A percentile compares a stretch with the other conserved stretches of the same genome.
These are phyloP conservation scores for Calocera viscosa DNA, from an alignment of 768 basidiomycete species.

Conservation along the genomic window DNA sequence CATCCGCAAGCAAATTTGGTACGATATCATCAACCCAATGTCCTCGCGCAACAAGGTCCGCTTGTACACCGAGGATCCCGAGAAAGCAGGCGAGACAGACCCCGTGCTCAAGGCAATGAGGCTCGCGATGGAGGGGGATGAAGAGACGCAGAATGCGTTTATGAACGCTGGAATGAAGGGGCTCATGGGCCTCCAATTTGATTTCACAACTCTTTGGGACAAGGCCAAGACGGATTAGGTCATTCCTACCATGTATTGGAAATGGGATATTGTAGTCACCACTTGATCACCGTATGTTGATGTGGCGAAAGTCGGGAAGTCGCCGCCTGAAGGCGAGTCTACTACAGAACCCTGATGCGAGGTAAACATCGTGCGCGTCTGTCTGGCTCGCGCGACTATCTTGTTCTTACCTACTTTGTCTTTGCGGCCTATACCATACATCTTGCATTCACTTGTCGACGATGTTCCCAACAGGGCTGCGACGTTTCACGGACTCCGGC, in stretches of 20 bases:
- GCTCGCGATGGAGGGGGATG: not conserved
- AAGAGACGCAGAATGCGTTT: not conserved
- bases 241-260: not conserved
- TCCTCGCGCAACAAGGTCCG: slow-evolving; percentile 5
- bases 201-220: slow-evolving; percentile 5
- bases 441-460: not conserved
- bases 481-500: not conserved
- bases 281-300: not conserved
- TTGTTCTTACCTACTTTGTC: not conserved
- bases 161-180: not conserved
- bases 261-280: not conserved
- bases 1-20: not conserved
- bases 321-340: too few relatives aligned
- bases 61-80: not conserved
- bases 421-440: not conserved
- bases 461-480: not conserved
- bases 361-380: too few relatives aligned
- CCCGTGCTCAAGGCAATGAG: not conserved
- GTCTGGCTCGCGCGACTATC: not conserved
- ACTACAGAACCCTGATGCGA: not conserved
- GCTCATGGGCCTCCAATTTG: slow-evolving; percentile 3
- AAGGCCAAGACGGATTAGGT: slow-evolving; percentile 1
- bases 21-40: not conserved
- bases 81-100: not conserved
- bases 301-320: too few relatives aligned